Percentiles rank a stretch among this genome's conserved stretches.
Conservation (phyloP, 2,329 filamentous ascomycete species). For the Harringtonia lauricola region DNA sequence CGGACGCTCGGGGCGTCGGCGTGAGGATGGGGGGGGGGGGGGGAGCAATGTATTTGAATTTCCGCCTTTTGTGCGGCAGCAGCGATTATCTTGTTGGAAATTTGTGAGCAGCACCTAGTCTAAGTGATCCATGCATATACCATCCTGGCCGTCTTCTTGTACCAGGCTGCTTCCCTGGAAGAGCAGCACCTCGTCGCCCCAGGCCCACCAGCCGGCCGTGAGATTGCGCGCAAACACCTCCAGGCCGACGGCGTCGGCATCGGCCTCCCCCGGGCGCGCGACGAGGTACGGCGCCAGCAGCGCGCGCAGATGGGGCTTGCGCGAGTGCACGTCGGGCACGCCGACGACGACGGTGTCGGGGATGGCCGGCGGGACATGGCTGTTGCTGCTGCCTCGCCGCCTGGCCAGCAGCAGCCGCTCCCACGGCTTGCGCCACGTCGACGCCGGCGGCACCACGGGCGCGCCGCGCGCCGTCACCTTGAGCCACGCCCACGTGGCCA, state of each 20-base stretch:
- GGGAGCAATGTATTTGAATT: too few species aligned
- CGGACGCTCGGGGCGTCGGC: slow-evolving; percentile 30
- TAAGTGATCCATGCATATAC: not conserved
- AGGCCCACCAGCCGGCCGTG: slow-evolving; percentile 66
- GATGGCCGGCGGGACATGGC: slow-evolving; percentile 20
- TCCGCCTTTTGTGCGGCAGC: not conserved
- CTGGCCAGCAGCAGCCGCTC: slow-evolving; percentile 58
- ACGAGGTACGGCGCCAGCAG: slow-evolving; percentile 36
- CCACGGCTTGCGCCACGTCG: slow-evolving; percentile 63
- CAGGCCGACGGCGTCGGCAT: slow-evolving; percentile 41
- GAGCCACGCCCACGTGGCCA: slow-evolving; percentile 69
- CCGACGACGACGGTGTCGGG: slow-evolving; percentile 49
- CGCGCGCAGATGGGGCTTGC: slow-evolving; percentile 61
- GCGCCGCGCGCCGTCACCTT: slow-evolving; percentile 58
- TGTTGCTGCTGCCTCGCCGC: slow-evolving; percentile 23
- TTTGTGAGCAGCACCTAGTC: not conserved
- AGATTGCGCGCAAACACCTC: slow-evolving; percentile 69
- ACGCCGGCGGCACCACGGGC: slow-evolving; percentile 49
- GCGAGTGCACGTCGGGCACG: slow-evolving; percentile 66
- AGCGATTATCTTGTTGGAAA: not conserved
- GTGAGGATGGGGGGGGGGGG: not conserved
- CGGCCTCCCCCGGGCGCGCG: slow-evolving; percentile 22
- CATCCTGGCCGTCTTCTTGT: not conserved
- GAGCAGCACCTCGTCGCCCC: slow-evolving; percentile 63
- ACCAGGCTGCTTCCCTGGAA: slow-evolving; percentile 48